phyloP scores from a whole-genome alignment of 345 rosid species.

The Schrenkiella parvula region DNA sequence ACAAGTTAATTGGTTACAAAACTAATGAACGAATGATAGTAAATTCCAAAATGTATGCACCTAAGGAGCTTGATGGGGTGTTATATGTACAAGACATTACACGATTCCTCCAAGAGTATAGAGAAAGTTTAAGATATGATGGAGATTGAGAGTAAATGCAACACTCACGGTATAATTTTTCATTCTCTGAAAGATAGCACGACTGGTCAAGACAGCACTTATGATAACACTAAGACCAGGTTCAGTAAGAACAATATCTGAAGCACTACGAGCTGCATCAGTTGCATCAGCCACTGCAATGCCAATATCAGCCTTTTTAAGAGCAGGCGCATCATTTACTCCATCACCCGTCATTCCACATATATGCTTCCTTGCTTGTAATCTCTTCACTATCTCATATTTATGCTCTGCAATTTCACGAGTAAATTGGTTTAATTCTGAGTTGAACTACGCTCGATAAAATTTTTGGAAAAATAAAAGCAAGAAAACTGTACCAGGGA shows the following conservation, averaged over 20 bases:
- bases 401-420: slow-evolving; percentile 73
- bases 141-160: background rate
- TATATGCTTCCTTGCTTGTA: slow-evolving; percentile 96
- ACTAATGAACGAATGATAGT: background rate
- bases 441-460: background rate
- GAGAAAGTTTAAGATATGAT: background rate
- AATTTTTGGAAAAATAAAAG: background rate
- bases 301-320: slow-evolving; percentile 97
- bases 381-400: slow-evolving; percentile 90
- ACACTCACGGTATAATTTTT: slow-evolving; percentile 84
- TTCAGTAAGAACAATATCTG: slow-evolving; percentile 93
- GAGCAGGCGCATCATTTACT: slow-evolving; percentile 99
- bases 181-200: slow-evolving; percentile 98
- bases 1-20: background rate
- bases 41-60: background rate
- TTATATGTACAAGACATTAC: background rate
- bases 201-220: slow-evolving; percentile 95
- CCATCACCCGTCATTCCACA: slow-evolving; percentile 99
- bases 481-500: slow-evolving; percentile 61
- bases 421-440: background rate
- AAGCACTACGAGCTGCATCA: slow-evolving; percentile 98
- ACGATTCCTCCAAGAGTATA: background rate
- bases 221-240: slow-evolving; percentile 99
- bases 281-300: slow-evolving; percentile 99
- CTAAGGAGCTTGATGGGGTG: background rate